phyloP scores from a whole-genome alignment of 2,329 filamentous ascomycete genomes.

The Neofusicoccum umdonicola region DNA sequence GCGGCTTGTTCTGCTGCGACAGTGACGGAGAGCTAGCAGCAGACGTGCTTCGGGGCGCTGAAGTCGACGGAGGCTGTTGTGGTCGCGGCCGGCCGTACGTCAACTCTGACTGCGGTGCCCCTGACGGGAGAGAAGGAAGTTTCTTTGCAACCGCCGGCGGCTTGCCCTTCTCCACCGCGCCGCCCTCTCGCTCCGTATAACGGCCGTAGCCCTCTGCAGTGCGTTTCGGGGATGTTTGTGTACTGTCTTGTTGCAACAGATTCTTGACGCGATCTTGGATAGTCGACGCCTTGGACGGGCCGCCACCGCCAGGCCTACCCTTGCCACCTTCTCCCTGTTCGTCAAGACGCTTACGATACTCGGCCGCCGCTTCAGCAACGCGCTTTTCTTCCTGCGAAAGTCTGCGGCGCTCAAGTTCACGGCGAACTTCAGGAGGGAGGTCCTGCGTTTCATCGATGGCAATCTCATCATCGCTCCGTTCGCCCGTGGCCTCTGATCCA shows the following conservation, averaged over 20 bases:
- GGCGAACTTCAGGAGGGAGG: constrained; percentile 80
- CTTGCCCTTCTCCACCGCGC: constrained; percentile 4
- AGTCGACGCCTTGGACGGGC: constrained; percentile 61
- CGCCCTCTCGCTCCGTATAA: constrained; percentile 60
- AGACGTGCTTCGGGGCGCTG: background rate
- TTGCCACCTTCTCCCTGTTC: constrained; percentile 53
- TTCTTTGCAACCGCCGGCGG: constrained; percentile 7
- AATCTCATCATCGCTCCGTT: constrained; percentile 64
- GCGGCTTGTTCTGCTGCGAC: constrained; percentile 31
- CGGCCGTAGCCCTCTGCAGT: constrained; percentile 89
- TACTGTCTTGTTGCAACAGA: constrained; percentile 69
- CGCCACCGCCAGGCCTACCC: constrained; percentile 29
- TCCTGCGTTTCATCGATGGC: constrained; percentile 66
- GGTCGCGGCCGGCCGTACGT: constrained; percentile 22
- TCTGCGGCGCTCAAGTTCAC: constrained; percentile 80
- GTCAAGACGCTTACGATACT: constrained; percentile 76
- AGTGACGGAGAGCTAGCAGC: constrained; percentile 33
- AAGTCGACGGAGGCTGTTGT: constrained; percentile 3
- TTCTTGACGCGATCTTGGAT: constrained; percentile 92
- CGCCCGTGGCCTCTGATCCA: constrained; percentile 71
- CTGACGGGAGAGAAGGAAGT: background rate
- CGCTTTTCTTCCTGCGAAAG: constrained; percentile 85
- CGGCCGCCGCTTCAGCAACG: constrained; percentile 83
- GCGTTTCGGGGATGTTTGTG: constrained; percentile 55
- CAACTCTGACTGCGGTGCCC: constrained; percentile 11